Evolutionary conservation across 345 rosid genomes (phyloP).

Genomic region (Fremontodendron californicum): DNA sequence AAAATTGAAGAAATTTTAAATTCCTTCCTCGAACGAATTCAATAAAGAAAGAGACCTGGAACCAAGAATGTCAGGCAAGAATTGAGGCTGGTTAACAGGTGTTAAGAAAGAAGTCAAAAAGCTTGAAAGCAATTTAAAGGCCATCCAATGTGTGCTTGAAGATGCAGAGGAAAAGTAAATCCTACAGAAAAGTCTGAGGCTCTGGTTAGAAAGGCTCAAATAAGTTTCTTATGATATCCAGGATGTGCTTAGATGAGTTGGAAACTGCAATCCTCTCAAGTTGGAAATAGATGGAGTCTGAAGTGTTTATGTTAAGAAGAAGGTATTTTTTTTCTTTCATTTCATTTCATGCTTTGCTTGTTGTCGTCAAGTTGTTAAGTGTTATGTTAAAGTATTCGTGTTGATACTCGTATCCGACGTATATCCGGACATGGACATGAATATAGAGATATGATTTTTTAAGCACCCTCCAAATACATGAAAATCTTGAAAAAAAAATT

Average conservation of each 20-base stretch:
- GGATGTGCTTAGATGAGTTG: too few species aligned
- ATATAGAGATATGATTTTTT: too few species aligned
- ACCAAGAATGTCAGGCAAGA: background rate
- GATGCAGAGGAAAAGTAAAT: background rate
- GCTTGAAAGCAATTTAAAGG: background rate
- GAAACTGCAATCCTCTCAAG: background rate
- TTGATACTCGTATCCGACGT: too few species aligned
- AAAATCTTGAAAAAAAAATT: too few species aligned
- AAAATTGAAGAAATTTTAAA: too few species aligned
- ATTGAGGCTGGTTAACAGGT: background rate
- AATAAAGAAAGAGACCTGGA: too few species aligned
- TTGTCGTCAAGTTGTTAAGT: too few species aligned
- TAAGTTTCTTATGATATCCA: background rate
- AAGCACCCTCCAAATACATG: too few species aligned
- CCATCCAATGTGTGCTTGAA: background rate
- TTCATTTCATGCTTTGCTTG: background rate
- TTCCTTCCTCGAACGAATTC: too few species aligned
- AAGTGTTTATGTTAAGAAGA: background rate
- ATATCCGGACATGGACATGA: too few species aligned
- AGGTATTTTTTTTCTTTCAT: background rate
- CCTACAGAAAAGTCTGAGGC: background rate
- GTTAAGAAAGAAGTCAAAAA: background rate
- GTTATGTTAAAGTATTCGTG: too few species aligned
- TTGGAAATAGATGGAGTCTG: background rate
- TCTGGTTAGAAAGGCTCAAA: background rate